phyloP scores from a whole-genome alignment of 306 rosid genomes.

The Cercis canadensis region DNA sequence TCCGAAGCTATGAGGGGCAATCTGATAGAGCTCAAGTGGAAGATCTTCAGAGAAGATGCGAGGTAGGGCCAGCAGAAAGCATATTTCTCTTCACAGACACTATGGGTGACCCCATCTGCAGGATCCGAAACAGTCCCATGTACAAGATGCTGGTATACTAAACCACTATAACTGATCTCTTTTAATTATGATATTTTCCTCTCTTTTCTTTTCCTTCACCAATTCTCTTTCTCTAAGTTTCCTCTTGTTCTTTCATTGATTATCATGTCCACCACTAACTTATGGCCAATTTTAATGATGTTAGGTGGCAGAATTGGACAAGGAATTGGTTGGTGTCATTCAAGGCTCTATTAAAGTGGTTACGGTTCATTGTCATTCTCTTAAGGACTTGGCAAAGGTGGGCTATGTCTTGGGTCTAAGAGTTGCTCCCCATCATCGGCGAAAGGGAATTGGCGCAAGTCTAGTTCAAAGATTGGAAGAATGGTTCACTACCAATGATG shows the following conservation, averaged over 20 bases:
- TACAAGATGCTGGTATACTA: slow-evolving; percentile 83
- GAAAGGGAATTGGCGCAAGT: slow-evolving; percentile 73
- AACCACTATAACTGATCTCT: slow-evolving; percentile 3
- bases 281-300: slow-evolving; percentile 7
- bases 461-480: slow-evolving; percentile 68
- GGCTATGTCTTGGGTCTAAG: slow-evolving; percentile 87
- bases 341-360: slow-evolving; percentile 88
- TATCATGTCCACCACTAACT: slow-evolving; percentile 24
- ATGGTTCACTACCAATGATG: slow-evolving; percentile 77
- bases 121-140: slow-evolving; percentile 87
- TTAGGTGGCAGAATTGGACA: slow-evolving; percentile 77
- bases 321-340: slow-evolving; percentile 79
- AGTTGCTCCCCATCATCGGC: slow-evolving; percentile 63
- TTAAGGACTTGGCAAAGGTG: slow-evolving; percentile 61
- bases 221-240: neutral
- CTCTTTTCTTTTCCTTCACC: neutral
- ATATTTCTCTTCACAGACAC: slow-evolving; percentile 86
- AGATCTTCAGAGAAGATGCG: slow-evolving; percentile 83
- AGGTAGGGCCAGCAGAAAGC: slow-evolving; percentile 76
- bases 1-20: slow-evolving; percentile 67
- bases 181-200: neutral
- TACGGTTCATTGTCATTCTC: slow-evolving; percentile 58
- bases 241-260: neutral
- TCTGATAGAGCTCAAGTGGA: slow-evolving; percentile 74
- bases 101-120: slow-evolving; percentile 98